Evolutionary conservation across 2,329 filamentous ascomycete genomes (phyloP).

Genomic region (Clonostachys byssicola): DNA sequence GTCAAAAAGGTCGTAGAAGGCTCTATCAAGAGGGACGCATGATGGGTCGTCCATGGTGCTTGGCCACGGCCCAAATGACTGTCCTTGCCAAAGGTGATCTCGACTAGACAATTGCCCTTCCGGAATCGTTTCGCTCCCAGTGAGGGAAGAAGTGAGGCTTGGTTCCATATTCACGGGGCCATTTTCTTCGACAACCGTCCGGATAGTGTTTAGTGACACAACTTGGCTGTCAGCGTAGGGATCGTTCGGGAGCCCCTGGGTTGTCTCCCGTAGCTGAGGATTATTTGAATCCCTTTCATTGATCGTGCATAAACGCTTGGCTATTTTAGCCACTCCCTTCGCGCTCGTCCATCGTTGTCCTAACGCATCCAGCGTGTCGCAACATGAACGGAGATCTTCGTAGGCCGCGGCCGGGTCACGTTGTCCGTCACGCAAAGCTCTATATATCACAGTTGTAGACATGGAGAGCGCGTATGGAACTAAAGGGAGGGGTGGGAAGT

Average conservation of each 20-base stretch:
- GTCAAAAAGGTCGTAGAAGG: constrained; percentile 9
- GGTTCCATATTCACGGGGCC: background rate
- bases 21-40: constrained; percentile 4
- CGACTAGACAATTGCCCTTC: background rate
- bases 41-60: background rate
- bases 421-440: constrained; percentile 7
- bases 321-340: constrained; percentile 6
- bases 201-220: background rate
- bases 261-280: background rate
- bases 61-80: too few relatives aligned
- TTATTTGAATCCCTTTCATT: too few relatives aligned
- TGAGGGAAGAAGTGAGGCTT: background rate
- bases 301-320: constrained; percentile 1
- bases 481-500: constrained; percentile 8
- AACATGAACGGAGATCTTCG: constrained; percentile 7
- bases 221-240: background rate
- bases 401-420: constrained; percentile 1
- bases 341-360: constrained; percentile 6
- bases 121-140: background rate
- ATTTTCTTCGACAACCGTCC: background rate
- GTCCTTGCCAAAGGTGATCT: background rate
- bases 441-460: constrained; percentile 11
- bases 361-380: constrained; percentile 3
- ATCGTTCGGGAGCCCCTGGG: background rate
- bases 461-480: constrained; percentile 11